Conservation (phyloP, 2,329 filamentous ascomycete genomes). For the Corinectria fuckeliana region DNA sequence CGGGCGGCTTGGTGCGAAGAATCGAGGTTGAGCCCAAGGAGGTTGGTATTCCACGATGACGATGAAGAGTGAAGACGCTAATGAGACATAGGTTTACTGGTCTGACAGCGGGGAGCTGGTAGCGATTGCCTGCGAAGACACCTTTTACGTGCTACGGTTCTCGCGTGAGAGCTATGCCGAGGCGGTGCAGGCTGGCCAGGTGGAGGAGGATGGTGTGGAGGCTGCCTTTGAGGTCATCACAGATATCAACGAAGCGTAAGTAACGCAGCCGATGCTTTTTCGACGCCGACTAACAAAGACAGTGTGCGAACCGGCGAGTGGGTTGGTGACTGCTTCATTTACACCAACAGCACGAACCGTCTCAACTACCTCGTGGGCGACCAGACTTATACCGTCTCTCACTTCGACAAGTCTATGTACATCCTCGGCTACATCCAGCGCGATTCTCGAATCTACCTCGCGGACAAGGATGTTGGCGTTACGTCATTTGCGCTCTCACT, state of each 20-base stretch:
- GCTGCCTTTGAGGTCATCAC: constrained; percentile 95
- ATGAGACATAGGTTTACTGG: constrained; percentile 78
- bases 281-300: constrained; percentile 18
- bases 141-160: constrained; percentile 92
- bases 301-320: constrained; percentile 94
- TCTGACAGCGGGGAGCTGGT: constrained; percentile 95
- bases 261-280: not conserved
- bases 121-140: constrained; percentile 90
- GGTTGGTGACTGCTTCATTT: constrained; percentile 99
- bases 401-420: constrained; percentile 96
- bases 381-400: constrained; percentile 95
- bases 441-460: constrained; percentile 93
- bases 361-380: constrained; percentile 98
- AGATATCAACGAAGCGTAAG: constrained; percentile 87
- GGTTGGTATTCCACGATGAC: constrained; percentile 28
- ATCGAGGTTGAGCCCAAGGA: constrained; percentile 80
- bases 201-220: constrained; percentile 92
- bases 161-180: constrained; percentile 88
- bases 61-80: not conserved
- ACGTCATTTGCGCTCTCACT: constrained; percentile 91
- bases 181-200: constrained; percentile 79
- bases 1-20: constrained; percentile 84
- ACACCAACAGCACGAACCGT: constrained; percentile 95
- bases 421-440: constrained; percentile 93
- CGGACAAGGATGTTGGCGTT: constrained; percentile 93